These are phyloP conservation scores for Tuber magnatum DNA, from an alignment of 495 filamentous ascomycete species.

Conservation along the genomic window DNA sequence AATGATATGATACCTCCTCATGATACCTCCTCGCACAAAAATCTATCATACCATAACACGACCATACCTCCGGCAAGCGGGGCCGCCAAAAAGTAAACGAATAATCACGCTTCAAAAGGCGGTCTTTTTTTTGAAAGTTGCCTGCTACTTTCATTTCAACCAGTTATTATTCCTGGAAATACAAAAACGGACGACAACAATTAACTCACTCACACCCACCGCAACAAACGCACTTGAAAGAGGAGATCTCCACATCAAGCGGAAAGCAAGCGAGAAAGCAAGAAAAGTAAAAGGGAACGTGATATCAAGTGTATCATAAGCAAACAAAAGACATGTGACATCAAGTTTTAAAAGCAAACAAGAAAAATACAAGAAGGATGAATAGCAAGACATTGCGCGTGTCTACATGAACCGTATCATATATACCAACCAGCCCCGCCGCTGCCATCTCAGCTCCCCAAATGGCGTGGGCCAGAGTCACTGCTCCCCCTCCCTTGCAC, in stretches of 20 bases:
- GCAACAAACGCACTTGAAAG: background rate
- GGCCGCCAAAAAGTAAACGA: no score
- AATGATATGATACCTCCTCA: no score
- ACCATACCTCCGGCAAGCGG: no score
- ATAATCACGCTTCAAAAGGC: no score
- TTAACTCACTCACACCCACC: background rate
- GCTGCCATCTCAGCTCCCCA: background rate
- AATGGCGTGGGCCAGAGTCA: background rate
- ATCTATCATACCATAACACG: no score
- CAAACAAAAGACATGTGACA: background rate
- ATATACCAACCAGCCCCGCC: background rate
- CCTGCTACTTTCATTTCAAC: background rate
- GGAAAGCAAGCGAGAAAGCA: background rate
- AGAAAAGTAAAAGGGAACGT: background rate
- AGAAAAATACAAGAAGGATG: background rate
- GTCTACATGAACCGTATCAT: background rate
- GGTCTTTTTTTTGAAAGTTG: no score
- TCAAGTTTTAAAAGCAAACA: background rate
- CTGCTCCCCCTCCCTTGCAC: background rate
- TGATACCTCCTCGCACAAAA: no score
- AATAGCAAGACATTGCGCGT: background rate
- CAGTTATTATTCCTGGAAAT: background rate
- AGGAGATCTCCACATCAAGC: background rate
- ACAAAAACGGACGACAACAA: background rate
- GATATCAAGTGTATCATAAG: background rate